phyloP scores from a whole-genome alignment of 148 eudicot species.

The Amaranthus cruentus region DNA sequence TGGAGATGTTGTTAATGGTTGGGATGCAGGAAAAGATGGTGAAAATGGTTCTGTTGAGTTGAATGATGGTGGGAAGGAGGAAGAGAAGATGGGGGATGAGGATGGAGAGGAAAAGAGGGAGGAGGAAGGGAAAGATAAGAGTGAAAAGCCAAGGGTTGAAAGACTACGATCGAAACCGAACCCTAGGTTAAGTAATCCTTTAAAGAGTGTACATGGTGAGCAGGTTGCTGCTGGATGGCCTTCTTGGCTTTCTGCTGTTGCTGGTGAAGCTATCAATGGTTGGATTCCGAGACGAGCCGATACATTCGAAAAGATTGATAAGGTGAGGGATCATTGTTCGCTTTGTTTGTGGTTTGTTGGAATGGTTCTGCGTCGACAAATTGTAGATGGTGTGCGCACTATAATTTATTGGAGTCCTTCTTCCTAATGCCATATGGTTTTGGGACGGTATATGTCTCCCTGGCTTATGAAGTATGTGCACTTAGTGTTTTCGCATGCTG shows the following conservation, averaged over 20 bases:
- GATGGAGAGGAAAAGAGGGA: slow-evolving; percentile 24
- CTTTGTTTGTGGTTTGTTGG: not conserved
- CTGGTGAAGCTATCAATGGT: slow-evolving; percentile 83
- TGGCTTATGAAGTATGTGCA: not conserved
- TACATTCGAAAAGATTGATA: slow-evolving; percentile 89
- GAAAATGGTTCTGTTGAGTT: slow-evolving; percentile 32
- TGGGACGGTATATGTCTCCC: too few relatives aligned
- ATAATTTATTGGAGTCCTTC: too few relatives aligned
- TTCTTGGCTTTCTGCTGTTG: slow-evolving; percentile 58
- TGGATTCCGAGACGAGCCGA: slow-evolving; percentile 95
- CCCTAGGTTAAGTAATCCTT: slow-evolving; percentile 65
- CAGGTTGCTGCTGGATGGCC: slow-evolving; percentile 75
- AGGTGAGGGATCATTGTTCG: slow-evolving; percentile 37
- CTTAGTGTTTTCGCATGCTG: too few relatives aligned
- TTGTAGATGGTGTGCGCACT: too few relatives aligned
- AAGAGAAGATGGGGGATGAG: slow-evolving; percentile 27
- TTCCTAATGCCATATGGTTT: too few relatives aligned
- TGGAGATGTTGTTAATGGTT: slow-evolving; percentile 14
- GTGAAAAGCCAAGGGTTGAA: slow-evolving; percentile 46
- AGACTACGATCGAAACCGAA: slow-evolving; percentile 57
- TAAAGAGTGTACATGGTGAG: slow-evolving; percentile 53
- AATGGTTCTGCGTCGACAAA: too few relatives aligned
- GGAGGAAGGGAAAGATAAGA: slow-evolving; percentile 41
- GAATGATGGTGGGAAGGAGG: slow-evolving; percentile 35
- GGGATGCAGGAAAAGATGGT: slow-evolving; percentile 20